Evolutionary conservation across 495 filamentous ascomycete species (phyloP), one percentile per base, ranked within the genome.

Genomic region (Neurospora sp.): DNA sequence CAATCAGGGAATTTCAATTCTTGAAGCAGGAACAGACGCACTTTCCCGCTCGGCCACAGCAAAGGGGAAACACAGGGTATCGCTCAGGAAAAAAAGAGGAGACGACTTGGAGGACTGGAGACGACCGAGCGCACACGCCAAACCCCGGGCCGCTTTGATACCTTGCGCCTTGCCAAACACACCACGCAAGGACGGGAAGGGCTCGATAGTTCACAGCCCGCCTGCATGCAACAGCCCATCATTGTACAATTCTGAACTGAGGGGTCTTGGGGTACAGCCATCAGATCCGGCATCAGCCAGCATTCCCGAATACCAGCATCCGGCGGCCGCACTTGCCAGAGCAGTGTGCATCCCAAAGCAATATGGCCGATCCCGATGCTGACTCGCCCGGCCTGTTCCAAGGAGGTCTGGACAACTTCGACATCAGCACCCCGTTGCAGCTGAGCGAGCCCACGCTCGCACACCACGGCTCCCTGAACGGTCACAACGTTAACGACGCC

Each of bases 221-320:
- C 71, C 78, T 75, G 78, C 77, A 79, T 74, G 76, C 77, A 78
- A 80, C 75, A 77, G 75, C 72, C 74, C 77, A 80, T 76, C 53
- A 35, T 18, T 66, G 53, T 66, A 35, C 53, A 66, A 66, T 18
- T 66, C 53, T 66, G 53, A 66, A 18, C 53, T 66, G 53, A 66
- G 53, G 53, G 53, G 53, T 66, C 27, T 59, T 16, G 27, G 53
- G 53, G 48, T 66, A 35, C 53, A 37, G 53, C 31, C 8, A 37
- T 35, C 53, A 66, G 6, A 66, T 66, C 53, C 53, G 18, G 53
- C 53, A 66, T 61, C 27, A 16, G 12, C 46, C 46, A 53, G n/a
- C 46, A 53, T 61, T 61, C 35, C 53, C 53, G 53, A 66, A 66
- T 66, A 66, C 53, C 53, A 66, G 53, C 53, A 66, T 66, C 53